A percentile compares a stretch with the other conserved stretches of the same genome.
phyloP scores from a whole-genome alignment of 2,329 filamentous ascomycete species.

The Colletotrichum simmondsii region DNA sequence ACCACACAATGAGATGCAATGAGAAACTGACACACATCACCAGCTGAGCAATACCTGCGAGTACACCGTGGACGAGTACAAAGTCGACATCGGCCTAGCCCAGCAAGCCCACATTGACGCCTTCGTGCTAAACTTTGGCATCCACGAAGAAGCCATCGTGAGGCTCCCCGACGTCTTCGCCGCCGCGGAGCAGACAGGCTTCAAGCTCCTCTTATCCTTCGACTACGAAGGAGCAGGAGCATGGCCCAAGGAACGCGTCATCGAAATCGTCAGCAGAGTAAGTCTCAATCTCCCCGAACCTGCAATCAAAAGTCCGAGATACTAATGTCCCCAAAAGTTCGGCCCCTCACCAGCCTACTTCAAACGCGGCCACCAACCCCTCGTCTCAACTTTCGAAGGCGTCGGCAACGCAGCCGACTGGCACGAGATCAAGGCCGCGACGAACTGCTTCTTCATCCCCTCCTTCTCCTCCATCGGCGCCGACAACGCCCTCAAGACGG shows the following conservation, averaged over 20 bases:
- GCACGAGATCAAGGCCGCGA: conserved; percentile 51
- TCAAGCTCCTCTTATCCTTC: conserved; percentile 32
- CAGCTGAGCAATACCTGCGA: conserved; percentile 33
- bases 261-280: conserved; percentile 24
- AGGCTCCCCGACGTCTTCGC: conserved; percentile 27
- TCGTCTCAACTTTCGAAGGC: conserved; percentile 58
- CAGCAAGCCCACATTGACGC: conserved; percentile 33
- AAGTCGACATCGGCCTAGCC: conserved; percentile 27
- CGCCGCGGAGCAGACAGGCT: conserved; percentile 28
- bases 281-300: not conserved
- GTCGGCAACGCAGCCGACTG: conserved; percentile 53
- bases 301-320: too few relatives aligned
- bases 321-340: conserved; percentile 7
- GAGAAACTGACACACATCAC: not conserved
- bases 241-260: conserved; percentile 27
- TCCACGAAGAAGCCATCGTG: conserved; percentile 33
- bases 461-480: conserved; percentile 54
- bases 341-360: conserved; percentile 27
- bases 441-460: conserved; percentile 55
- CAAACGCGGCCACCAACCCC: conserved; percentile 41
- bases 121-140: conserved; percentile 31
- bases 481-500: conserved; percentile 34
- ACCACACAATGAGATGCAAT: not conserved
- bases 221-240: conserved; percentile 32
- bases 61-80: conserved; percentile 27